A percentile compares a stretch with the other conserved stretches of the same genome.
Evolutionary conservation across 352 stramenopile genomes (phyloP).

Genomic region (Pythium rhizo-oryzae): DNA sequence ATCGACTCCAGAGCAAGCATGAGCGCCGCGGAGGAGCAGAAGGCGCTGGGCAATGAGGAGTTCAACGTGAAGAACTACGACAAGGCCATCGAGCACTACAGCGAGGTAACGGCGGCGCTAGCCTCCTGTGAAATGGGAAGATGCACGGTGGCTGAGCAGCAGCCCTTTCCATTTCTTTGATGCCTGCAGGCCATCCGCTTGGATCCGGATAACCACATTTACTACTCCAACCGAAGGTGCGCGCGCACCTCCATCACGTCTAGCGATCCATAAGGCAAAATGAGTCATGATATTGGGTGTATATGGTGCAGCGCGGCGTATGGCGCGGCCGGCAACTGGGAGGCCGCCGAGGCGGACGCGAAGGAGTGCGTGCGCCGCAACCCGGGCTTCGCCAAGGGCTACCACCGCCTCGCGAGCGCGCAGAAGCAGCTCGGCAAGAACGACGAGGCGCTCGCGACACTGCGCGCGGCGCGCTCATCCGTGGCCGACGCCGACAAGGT

Average conservation of each 20-base stretch:
- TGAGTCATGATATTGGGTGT: neutral
- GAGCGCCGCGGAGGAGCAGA: conserved; percentile 31
- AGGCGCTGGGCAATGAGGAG: conserved; percentile 75
- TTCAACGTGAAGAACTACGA: conserved; percentile 88
- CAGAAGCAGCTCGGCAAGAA: conserved; percentile 78
- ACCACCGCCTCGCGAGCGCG: conserved; percentile 79
- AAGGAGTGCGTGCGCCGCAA: conserved; percentile 77
- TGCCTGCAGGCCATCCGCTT: conserved; percentile 65
- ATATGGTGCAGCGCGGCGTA: conserved; percentile 56
- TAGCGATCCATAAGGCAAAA: too few species aligned
- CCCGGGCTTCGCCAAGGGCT: conserved; percentile 75
- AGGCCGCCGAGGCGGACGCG: conserved; percentile 66
- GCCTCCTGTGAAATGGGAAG: too few species aligned
- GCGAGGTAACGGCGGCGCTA: conserved; percentile 42
- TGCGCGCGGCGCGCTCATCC: conserved; percentile 43
- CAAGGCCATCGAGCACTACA: conserved; percentile 80
- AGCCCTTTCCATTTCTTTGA: neutral
- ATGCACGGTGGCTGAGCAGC: neutral
- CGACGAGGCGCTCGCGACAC: conserved; percentile 69
- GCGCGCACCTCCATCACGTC: neutral
- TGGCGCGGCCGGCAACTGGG: conserved; percentile 69
- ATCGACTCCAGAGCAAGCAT: conserved; percentile 7
- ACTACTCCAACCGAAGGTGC: conserved; percentile 85
- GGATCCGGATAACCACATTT: conserved; percentile 75
- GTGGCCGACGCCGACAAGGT: conserved; percentile 51